Percentiles rank a stretch among this genome's conserved stretches.
Evolutionary conservation across 352 stramenopile species (phyloP).

Genomic region (Phytopythium litorale): DNA sequence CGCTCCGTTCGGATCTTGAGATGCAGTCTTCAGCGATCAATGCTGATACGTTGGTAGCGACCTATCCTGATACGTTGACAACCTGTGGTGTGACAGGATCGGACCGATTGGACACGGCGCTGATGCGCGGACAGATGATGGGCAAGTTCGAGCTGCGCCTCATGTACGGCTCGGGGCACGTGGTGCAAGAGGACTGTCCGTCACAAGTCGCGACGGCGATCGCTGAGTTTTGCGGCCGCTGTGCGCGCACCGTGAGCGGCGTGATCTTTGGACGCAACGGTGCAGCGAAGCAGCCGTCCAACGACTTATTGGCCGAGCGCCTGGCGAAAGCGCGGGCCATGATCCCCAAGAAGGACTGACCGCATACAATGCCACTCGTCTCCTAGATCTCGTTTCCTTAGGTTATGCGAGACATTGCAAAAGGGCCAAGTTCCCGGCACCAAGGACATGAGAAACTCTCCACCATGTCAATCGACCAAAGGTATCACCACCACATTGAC

Average conservation of each 20-base stretch:
- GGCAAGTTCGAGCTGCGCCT: constrained; percentile 88
- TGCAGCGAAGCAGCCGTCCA: constrained; percentile 22
- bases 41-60: background rate
- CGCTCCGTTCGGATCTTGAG: background rate
- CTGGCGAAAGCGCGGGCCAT: constrained; percentile 59
- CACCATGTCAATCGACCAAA: too few species aligned
- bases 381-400: too few species aligned
- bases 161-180: constrained; percentile 85
- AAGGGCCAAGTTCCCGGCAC: too few species aligned
- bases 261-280: constrained; percentile 27
- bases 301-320: constrained; percentile 38
- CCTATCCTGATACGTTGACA: background rate
- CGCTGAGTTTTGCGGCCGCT: constrained; percentile 58
- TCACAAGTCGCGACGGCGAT: constrained; percentile 67
- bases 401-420: too few species aligned
- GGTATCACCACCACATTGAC: too few species aligned
- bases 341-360: constrained; percentile 38
- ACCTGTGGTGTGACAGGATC: constrained; percentile 28
- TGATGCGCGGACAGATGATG: constrained; percentile 90
- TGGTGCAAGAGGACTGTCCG: constrained; percentile 86
- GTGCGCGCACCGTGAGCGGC: constrained; percentile 32
- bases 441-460: too few species aligned
- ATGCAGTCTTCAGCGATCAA: background rate
- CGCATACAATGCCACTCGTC: too few species aligned
- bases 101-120: constrained; percentile 81